A percentile compares a stretch with the other conserved stretches of the same genome.
Conservation (phyloP, 1,139 yeast genomes). For the Geotrichum carabidarum region DNA sequence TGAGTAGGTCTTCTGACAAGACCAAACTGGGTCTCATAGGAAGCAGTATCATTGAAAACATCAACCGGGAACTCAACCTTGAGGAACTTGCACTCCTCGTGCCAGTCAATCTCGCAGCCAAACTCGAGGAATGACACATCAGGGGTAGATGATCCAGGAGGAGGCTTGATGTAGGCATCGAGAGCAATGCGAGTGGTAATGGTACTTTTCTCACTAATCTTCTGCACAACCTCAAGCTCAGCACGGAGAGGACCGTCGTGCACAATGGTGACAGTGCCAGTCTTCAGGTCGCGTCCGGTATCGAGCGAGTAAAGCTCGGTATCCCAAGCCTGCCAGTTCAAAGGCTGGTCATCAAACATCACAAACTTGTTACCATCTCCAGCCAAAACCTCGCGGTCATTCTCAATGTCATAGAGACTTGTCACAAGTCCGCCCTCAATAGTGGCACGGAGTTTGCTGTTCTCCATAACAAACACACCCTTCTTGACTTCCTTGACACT, state of each 20-base stretch:
- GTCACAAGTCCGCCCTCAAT: constrained; percentile 62
- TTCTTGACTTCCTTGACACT: constrained; percentile 42
- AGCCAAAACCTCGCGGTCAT: constrained; percentile 65
- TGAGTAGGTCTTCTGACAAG: constrained; percentile 88
- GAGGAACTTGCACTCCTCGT: constrained; percentile 78
- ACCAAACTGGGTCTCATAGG: constrained; percentile 92
- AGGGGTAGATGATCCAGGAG: constrained; percentile 28
- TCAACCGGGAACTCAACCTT: constrained; percentile 94
- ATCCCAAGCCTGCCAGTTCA: constrained; percentile 95
- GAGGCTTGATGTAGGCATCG: constrained; percentile 46
- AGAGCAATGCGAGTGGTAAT: constrained; percentile 69
- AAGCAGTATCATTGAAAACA: constrained; percentile 66
- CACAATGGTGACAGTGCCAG: constrained; percentile 45
- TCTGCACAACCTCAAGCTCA: constrained; percentile 53
- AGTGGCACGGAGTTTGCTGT: constrained; percentile 55
- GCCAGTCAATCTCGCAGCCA: constrained; percentile 74
- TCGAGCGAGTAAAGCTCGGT: constrained; percentile 83
- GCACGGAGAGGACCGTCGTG: constrained; percentile 56
- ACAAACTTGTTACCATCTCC: constrained; percentile 68
- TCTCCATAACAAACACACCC: constrained; percentile 49
- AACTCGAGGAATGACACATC: constrained; percentile 46
- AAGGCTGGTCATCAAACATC: constrained; percentile 82
- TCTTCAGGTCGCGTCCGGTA: constrained; percentile 51
- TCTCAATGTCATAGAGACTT: constrained; percentile 57
- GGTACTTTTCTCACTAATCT: constrained; percentile 52